Percentiles rank a stretch among this genome's conserved stretches.
phyloP scores from a whole-genome alignment of 1,284 basidiomycete genomes.

The Gomphus bonarii region DNA sequence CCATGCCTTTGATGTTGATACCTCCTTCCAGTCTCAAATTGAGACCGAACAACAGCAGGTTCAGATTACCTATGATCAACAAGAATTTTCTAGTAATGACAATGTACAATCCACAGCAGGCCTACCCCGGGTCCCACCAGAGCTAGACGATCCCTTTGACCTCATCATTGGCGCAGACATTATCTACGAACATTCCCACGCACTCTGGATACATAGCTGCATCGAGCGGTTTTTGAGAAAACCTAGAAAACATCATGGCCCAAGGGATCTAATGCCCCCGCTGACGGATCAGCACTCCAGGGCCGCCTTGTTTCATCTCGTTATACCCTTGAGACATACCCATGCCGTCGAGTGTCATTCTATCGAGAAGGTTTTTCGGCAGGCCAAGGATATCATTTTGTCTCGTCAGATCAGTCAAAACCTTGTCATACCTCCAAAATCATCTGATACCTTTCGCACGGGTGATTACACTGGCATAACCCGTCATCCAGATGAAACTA shows the following conservation, averaged over 20 bases:
- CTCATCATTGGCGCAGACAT: slow-evolving; percentile 67
- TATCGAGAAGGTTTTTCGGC: slow-evolving; percentile 47
- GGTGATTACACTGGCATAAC: not conserved
- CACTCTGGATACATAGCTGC: slow-evolving; percentile 53
- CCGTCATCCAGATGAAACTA: not conserved
- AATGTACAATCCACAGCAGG: not conserved
- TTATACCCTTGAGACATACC: slow-evolving; percentile 62
- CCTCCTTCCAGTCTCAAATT: not conserved
- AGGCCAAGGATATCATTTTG: slow-evolving; percentile 7
- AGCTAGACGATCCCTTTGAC: slow-evolving; percentile 38
- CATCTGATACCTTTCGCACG: not conserved
- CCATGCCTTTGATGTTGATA: not conserved
- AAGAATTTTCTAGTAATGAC: not conserved
- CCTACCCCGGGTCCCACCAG: not conserved
- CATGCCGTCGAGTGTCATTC: slow-evolving; percentile 49
- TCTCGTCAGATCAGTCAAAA: not conserved
- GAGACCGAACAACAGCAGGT: not conserved
- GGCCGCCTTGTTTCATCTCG: slow-evolving; percentile 48
- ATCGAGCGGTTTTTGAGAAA: slow-evolving; percentile 42
- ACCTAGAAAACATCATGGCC: slow-evolving; percentile 18
- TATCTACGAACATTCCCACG: slow-evolving; percentile 62
- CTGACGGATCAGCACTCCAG: not conserved
- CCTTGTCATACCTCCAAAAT: not conserved
- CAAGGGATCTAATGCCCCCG: not conserved
- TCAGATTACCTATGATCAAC: not conserved